These are phyloP conservation scores for Dryas alaskensis DNA, from an alignment of 306 rosid species.

Conservation along the genomic window DNA sequence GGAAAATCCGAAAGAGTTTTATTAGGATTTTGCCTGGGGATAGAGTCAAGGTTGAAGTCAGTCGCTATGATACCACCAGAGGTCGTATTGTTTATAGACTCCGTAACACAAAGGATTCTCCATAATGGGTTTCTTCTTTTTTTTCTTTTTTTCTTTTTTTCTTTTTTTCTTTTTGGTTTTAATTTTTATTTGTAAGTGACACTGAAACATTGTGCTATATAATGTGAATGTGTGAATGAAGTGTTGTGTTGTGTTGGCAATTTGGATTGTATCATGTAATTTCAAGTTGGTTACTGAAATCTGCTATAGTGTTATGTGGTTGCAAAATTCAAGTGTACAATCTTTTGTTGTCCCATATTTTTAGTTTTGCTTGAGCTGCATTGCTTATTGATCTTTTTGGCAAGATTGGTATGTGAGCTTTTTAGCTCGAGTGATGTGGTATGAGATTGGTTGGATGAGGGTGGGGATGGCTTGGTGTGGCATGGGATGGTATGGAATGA, in stretches of 20 bases:
- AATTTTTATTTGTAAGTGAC: neutral
- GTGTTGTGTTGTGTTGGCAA: neutral
- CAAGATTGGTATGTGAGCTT: neutral
- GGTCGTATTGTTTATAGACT: slow-evolving; percentile 48
- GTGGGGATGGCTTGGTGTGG: too few species aligned
- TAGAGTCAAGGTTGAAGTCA: slow-evolving; percentile 55
- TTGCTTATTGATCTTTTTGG: neutral
- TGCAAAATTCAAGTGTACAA: neutral
- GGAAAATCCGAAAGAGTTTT: slow-evolving; percentile 54
- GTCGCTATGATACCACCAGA: slow-evolving; percentile 49
- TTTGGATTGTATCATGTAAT: neutral
- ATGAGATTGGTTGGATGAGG: too few species aligned
- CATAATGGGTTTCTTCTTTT: neutral
- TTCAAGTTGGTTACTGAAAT: neutral
- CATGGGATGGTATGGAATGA: too few species aligned
- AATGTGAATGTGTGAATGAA: neutral
- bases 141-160: neutral
- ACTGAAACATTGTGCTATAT: neutral
- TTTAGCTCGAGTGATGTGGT: too few species aligned
- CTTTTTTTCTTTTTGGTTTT: neutral
- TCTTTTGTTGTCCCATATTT: neutral
- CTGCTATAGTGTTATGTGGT: neutral
- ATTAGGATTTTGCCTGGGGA: slow-evolving; percentile 55
- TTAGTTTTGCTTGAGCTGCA: neutral
- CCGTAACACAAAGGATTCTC: slow-evolving; percentile 33